These are phyloP conservation scores for Verticillium nubilum DNA, from an alignment of 2,329 filamentous ascomycete genomes.

Conservation along the genomic window DNA sequence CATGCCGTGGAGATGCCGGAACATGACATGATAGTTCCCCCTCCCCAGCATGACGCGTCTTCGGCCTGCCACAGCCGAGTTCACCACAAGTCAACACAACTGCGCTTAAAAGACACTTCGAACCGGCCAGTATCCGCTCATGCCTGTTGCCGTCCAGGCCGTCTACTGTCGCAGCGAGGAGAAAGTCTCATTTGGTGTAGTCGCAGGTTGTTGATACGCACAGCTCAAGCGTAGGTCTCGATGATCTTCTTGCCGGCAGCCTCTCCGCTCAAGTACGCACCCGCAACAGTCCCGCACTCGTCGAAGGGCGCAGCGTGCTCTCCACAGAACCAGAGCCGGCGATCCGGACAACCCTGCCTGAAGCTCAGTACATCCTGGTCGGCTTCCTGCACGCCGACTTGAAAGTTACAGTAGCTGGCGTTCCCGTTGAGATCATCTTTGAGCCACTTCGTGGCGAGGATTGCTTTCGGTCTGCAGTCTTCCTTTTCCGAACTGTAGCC, in stretches of 20 bases:
- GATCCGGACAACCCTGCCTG: conserved; percentile 39
- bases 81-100: no score
- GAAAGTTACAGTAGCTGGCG: conserved; percentile 66
- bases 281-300: not conserved
- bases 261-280: conserved; percentile 1
- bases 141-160: no score
- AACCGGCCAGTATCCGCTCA: no score
- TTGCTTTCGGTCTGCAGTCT: conserved; percentile 45
- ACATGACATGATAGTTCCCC: no score
- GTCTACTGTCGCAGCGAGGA: no score
- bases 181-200: no score
- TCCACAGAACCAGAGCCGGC: conserved; percentile 63
- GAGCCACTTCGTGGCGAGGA: conserved; percentile 61
- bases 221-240: not conserved
- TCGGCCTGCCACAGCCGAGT: no score
- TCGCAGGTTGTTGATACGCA: no score
- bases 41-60: no score
- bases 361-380: conserved; percentile 54
- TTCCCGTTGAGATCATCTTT: conserved; percentile 60
- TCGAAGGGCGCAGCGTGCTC: conserved; percentile 41
- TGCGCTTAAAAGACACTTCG: no score
- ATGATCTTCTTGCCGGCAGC: not conserved
- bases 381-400: conserved; percentile 40
- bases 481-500: conserved; percentile 39
- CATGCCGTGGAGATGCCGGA: no score